Evolutionary conservation across 148 eudicot genomes (phyloP).

Genomic region (Polygonum maritimum): DNA sequence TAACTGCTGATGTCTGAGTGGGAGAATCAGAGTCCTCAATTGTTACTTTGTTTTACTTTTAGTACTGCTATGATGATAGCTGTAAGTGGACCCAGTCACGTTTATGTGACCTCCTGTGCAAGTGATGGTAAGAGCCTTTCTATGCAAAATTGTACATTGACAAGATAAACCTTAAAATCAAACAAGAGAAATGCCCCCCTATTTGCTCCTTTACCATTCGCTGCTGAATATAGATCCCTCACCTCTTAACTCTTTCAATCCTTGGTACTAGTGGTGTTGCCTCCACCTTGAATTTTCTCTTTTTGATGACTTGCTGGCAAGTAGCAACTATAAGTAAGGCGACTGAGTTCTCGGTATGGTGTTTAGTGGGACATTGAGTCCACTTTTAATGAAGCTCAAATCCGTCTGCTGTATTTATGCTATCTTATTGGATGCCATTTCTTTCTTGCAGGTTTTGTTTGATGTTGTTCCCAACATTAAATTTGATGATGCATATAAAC

Average conservation of each 20-base stretch:
- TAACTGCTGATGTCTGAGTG: background rate
- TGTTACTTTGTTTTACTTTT: background rate
- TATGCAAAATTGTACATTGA: background rate
- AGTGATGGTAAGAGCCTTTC: background rate
- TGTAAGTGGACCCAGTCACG: background rate
- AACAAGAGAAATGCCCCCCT: background rate
- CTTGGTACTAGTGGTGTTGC: background rate
- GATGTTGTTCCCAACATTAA: constrained; percentile 85
- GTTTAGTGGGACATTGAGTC: background rate
- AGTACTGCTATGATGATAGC: background rate
- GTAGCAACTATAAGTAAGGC: background rate
- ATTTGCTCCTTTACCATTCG: background rate
- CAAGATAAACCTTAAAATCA: background rate
- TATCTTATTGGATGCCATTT: background rate
- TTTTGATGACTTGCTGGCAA: background rate
- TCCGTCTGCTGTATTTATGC: background rate
- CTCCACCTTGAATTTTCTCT: background rate
- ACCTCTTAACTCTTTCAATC: background rate
- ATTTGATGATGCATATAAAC: constrained; percentile 77
- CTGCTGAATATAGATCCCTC: constrained; percentile 3
- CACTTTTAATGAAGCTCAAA: background rate
- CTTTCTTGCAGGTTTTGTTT: constrained; percentile 65
- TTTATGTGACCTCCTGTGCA: background rate
- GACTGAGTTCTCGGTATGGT: background rate
- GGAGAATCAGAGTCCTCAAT: background rate